Base-by-base conservation (phyloP, 805 yeast species). In the Hanseniaspora vineae region DNA sequence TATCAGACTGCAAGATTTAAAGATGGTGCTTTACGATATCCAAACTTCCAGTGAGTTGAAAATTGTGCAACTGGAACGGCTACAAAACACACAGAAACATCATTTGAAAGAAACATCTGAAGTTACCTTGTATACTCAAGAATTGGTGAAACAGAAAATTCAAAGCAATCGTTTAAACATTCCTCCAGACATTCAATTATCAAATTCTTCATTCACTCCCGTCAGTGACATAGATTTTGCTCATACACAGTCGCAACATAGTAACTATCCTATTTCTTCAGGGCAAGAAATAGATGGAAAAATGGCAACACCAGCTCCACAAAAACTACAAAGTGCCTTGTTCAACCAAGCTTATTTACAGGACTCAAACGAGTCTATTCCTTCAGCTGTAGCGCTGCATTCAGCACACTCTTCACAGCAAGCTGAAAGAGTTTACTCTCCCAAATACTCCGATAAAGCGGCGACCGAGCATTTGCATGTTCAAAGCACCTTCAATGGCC, bases 21-120 rank as follows among this genome's bases (percentile, higher is more conserved):
- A 40, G n/a, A 13, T 20, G 12, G 13, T 40, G 4, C 12, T 19
- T 12, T 19, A 20, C 20, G 43, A 19, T 12, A 15, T 20, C 10
- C 13, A 19, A 40, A 19, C 19, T 2, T 19, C 12, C 6, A 19
- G 81, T 0, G 70, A 70, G 45, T 76, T 74, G 15, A 89, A 89
- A 61, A 71, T 85, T 2, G 86, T 81, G 46, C 72, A 84, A 0
- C 72, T 87, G 17, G 68, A 77, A 15, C 69, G 96, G 56, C 69
- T 84, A 47, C 80, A 85, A 13, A 83, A 88, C 51, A 76, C 86
- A 2, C 68, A 85, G 50, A 77, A 81, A 48, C 87, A 82, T 60
- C 79, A 84, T 18, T 82, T 82, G 52, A 81, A 78, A 55, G 78
- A 88, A 45, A 83, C 85, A 46, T 76, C 73, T 46, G 96, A 89